Base-by-base conservation (phyloP, 805 yeast genomes). In the Scheffersomyces spartinae region DNA sequence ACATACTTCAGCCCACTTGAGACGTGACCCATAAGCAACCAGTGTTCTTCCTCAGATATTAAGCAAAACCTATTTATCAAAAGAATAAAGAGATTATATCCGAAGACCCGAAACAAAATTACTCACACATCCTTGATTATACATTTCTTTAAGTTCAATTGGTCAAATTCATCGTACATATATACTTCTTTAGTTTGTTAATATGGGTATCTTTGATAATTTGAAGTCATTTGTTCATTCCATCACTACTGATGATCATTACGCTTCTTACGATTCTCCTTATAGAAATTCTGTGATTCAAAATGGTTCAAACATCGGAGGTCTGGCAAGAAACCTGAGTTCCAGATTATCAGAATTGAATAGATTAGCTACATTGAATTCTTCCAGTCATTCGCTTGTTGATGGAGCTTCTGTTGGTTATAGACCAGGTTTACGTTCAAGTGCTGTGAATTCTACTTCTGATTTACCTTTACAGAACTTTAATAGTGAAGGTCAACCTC, bases 211-310 rank as follows among this genome's bases (percentile, higher is more conserved):
- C 15, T 32, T 57, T 26, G 61, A 57, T 33, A 48, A 51, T 24
- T 28, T 57, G n/a, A 56, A 57, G 34, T 42, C 59, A 5, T 56
- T 57, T 31, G 41, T 52, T 21, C 62, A 61, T 34, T 56, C 64
- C 13, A 60, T 61, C 23, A 59, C 66, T 9, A 61, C 68, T 9
- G 65, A 61, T 5, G 68, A 61, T 30, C 68, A 61, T 41, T 61
- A 61, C 33, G 68, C 68, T 12, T 55, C 62, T 25, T 61, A 57
- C 29, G 66, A 58, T 8, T 49, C 56, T 7, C 52, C 56, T 4
- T 48, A 47, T 33, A 44, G 39, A 25, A 41, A 43, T 26, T n/a
- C n/a, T n/a, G n/a, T n/a, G n/a, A n/a, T n/a, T n/a, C n/a, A n/a
- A n/a, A n/a, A n/a, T n/a, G n/a, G n/a, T n/a, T n/a, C n/a, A n/a